phyloP scores from a whole-genome alignment of 2,329 filamentous ascomycete species.

The Ceratocystis albifundus region DNA sequence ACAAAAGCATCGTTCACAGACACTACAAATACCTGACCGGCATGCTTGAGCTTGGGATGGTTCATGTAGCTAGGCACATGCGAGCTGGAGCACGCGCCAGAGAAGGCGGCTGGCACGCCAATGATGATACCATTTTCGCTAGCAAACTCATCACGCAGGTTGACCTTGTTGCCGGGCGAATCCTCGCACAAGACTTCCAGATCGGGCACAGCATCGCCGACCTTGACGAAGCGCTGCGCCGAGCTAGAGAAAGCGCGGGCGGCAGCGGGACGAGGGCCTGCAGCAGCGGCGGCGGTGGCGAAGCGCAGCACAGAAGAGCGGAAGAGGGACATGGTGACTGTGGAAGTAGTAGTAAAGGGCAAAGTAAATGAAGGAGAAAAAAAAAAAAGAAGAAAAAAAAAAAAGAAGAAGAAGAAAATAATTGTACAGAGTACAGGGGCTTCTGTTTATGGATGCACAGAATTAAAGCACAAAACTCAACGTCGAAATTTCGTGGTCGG shows the following conservation, averaged over 20 bases:
- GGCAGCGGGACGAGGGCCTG: slow-evolving; percentile 5
- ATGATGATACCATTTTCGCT: slow-evolving; percentile 55
- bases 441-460: not conserved
- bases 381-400: too few species aligned
- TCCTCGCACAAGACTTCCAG: slow-evolving; percentile 68
- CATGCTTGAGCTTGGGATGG: slow-evolving; percentile 63
- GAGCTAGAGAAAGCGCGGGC: slow-evolving; percentile 50
- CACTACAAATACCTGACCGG: slow-evolving; percentile 78
- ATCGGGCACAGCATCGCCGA: slow-evolving; percentile 68
- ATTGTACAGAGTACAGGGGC: not conserved
- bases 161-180: slow-evolving; percentile 87
- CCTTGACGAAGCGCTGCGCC: slow-evolving; percentile 49
- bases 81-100: slow-evolving; percentile 43
- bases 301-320: slow-evolving; percentile 18
- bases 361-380: too few species aligned
- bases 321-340: slow-evolving; percentile 19
- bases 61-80: slow-evolving; percentile 84
- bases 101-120: slow-evolving; percentile 72
- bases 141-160: slow-evolving; percentile 63
- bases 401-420: too few species aligned
- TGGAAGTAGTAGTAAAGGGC: not conserved
- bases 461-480: not conserved
- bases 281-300: slow-evolving; percentile 16
- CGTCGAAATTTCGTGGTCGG: not conserved
- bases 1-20: slow-evolving; percentile 93